Conservation (phyloP, 78 protist species). For the Acrasis kona region DNA sequence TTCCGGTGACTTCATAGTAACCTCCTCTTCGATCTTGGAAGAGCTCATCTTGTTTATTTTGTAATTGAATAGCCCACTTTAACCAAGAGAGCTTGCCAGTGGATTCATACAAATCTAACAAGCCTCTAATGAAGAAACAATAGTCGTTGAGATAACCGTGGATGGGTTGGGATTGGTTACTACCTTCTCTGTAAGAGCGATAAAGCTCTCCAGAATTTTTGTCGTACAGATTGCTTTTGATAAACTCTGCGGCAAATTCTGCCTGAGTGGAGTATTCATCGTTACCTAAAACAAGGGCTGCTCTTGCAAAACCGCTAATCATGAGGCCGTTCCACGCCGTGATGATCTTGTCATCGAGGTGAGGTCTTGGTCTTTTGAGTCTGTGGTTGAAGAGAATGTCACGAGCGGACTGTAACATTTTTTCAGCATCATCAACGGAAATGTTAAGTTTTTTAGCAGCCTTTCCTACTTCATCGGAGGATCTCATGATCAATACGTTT, state of each 20-base stretch:
- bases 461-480: not conserved
- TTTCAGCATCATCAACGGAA: not conserved
- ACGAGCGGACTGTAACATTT: not conserved
- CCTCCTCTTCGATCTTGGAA: constrained; percentile 21
- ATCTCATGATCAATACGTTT: constrained; percentile 25
- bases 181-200: constrained; percentile 42
- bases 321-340: constrained; percentile 64
- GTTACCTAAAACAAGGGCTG: constrained; percentile 13
- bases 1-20: constrained; percentile 8
- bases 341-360: constrained; percentile 60
- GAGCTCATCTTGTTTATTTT: not conserved
- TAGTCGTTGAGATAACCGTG: constrained; percentile 51
- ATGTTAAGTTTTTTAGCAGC: constrained; percentile 15
- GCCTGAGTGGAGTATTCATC: constrained; percentile 18
- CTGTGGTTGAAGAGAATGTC: constrained; percentile 10
- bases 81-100: not conserved
- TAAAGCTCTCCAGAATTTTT: not conserved
- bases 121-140: constrained; percentile 49
- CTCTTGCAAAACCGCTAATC: constrained; percentile 43
- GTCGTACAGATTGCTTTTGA: constrained; percentile 17
- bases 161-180: constrained; percentile 23
- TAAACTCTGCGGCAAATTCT: constrained; percentile 19
- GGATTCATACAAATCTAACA: constrained; percentile 34
- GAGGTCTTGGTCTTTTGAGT: constrained; percentile 38
- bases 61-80: constrained; percentile 19